Conservation (phyloP, 208 protist genomes). For the Naegleria lovaniensis region DNA sequence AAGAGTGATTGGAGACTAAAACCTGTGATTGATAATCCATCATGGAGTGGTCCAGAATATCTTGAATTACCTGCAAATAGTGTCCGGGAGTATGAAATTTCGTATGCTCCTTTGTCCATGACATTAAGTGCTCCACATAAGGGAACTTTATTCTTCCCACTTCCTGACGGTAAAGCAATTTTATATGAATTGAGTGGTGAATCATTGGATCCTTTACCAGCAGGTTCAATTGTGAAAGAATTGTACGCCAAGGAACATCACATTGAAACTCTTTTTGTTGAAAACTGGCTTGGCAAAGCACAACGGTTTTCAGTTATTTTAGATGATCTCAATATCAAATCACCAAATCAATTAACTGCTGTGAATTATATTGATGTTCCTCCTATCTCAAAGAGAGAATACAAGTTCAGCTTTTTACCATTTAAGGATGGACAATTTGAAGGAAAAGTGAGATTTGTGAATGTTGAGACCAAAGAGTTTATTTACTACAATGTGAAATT, state of each 20-base stretch:
- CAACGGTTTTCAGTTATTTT: conserved; percentile 74
- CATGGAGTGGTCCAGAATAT: conserved; percentile 56
- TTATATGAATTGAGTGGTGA: conserved; percentile 54
- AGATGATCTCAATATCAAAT: conserved; percentile 49
- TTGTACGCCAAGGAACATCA: conserved; percentile 51
- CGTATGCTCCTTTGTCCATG: conserved; percentile 72
- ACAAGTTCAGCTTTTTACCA: conserved; percentile 61
- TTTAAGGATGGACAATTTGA: conserved; percentile 67
- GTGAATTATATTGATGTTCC: conserved; percentile 75
- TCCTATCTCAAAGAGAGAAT: conserved; percentile 55
- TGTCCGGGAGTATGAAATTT: conserved; percentile 58
- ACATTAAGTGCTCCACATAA: conserved; percentile 54
- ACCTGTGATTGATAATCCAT: conserved; percentile 68
- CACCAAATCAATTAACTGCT: conserved; percentile 53
- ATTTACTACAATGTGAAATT: conserved; percentile 71
- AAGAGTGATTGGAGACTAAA: conserved; percentile 65
- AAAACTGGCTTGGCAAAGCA: conserved; percentile 64
- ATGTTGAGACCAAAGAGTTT: conserved; percentile 66
- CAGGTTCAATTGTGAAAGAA: conserved; percentile 41
- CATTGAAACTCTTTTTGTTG: conserved; percentile 56
- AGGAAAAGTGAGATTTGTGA: conserved; percentile 56
- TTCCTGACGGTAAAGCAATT: conserved; percentile 73
- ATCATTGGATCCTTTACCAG: conserved; percentile 41
- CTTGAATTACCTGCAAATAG: conserved; percentile 66
- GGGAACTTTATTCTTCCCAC: conserved; percentile 79